These are phyloP conservation scores for Stemphylium vesicarium DNA, from an alignment of 2,329 filamentous ascomycete species.

Conservation along the genomic window DNA sequence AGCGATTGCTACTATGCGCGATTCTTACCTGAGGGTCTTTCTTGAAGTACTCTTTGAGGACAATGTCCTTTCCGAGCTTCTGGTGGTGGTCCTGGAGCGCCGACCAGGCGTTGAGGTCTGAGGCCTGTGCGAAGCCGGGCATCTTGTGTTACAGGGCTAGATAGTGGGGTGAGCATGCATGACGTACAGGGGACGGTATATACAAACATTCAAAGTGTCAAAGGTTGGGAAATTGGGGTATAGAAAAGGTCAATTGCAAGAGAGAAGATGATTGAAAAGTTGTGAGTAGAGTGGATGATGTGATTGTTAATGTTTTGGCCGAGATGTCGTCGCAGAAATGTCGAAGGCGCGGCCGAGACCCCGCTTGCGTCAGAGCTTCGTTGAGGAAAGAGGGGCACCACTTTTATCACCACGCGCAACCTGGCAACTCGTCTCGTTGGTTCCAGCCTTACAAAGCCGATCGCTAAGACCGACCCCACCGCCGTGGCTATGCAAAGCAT, in stretches of 20 bases:
- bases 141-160: slow-evolving; percentile 48
- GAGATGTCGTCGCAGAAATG: slow-evolving; percentile 16
- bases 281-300: slow-evolving; percentile 16
- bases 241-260: slow-evolving; percentile 22
- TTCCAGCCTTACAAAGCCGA: slow-evolving; percentile 32
- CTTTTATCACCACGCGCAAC: slow-evolving; percentile 21
- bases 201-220: slow-evolving; percentile 14
- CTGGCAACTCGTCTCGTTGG: slow-evolving; percentile 24
- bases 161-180: slow-evolving; percentile 22
- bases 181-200: slow-evolving; percentile 4
- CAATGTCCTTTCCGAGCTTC: slow-evolving; percentile 83
- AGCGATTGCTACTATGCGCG: no score
- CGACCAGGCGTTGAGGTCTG: slow-evolving; percentile 84
- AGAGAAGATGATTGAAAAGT: slow-evolving; percentile 17
- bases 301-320: slow-evolving; percentile 14
- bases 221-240: slow-evolving; percentile 9
- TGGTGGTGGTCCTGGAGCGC: slow-evolving; percentile 91
- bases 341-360: slow-evolving; percentile 27
- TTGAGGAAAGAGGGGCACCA: slow-evolving; percentile 21
- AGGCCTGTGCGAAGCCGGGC: slow-evolving; percentile 79
- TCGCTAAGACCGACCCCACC: slow-evolving; percentile 29
- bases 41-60: slow-evolving; percentile 91
- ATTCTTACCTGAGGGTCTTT: slow-evolving; percentile 68
- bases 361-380: slow-evolving; percentile 34
- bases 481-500: slow-evolving; percentile 4